Conservation (phyloP, 768 basidiomycete genomes). For the Auricularia cornea region DNA sequence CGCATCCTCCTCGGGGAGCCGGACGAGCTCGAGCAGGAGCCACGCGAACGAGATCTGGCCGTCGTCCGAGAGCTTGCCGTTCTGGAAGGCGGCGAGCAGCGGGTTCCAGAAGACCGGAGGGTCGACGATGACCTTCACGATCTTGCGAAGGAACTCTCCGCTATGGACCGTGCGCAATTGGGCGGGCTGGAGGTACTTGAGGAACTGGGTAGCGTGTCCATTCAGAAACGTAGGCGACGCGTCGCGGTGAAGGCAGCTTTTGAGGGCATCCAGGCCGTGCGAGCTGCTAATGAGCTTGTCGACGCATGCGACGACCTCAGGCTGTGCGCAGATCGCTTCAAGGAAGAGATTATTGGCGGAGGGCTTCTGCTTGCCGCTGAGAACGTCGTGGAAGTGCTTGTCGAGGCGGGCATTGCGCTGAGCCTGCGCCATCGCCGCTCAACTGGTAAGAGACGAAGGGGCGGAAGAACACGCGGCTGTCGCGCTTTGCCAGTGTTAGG, state of each 20-base stretch:
- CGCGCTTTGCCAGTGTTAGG: neutral
- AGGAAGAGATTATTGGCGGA: constrained; percentile 26
- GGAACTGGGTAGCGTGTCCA: constrained; percentile 27
- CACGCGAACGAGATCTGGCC: constrained; percentile 36
- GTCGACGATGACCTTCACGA: constrained; percentile 36
- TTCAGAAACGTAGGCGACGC: constrained; percentile 34
- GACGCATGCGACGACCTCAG: constrained; percentile 31
- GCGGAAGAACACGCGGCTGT: neutral
- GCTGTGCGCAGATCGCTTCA: constrained; percentile 36
- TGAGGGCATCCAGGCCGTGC: constrained; percentile 31
- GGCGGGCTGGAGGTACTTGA: constrained; percentile 31
- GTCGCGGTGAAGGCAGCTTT: constrained; percentile 34
- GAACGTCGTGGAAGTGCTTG: constrained; percentile 2
- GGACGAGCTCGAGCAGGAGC: constrained; percentile 43
- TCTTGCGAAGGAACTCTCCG: constrained; percentile 33
- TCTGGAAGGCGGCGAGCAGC: constrained; percentile 12
- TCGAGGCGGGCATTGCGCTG: neutral
- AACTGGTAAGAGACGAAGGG: neutral
- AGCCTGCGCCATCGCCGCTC: neutral
- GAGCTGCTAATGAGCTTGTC: constrained; percentile 28
- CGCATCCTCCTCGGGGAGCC: constrained; percentile 27
- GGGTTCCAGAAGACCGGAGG: constrained; percentile 44
- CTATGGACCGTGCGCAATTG: constrained; percentile 30
- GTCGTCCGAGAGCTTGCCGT: constrained; percentile 14
- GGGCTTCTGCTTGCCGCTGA: constrained; percentile 1